A percentile compares a stretch with the other conserved stretches of the same genome.
Evolutionary conservation across 192 early-diverging fungal genomes (phyloP).

Genomic region (Podila epicladia): DNA sequence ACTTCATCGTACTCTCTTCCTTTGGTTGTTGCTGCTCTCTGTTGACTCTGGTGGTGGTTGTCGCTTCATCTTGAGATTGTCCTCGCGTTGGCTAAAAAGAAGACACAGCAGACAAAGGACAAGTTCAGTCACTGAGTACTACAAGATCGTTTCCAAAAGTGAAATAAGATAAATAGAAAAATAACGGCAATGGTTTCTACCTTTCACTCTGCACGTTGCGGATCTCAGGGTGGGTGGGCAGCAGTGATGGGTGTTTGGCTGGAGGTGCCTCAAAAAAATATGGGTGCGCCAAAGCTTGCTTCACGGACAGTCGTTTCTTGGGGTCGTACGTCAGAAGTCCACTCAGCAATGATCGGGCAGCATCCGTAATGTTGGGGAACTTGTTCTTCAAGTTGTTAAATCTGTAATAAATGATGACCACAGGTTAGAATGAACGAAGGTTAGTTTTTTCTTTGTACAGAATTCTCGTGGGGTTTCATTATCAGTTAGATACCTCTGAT

Average conservation of each 20-base stretch:
- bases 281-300: constrained; percentile 72
- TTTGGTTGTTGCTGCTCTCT: constrained; percentile 26
- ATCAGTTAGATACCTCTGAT: constrained; percentile 52
- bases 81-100: constrained; percentile 19
- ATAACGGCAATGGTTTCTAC: background rate
- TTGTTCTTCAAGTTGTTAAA: constrained; percentile 67
- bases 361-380: constrained; percentile 61
- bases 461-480: background rate
- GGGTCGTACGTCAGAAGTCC: constrained; percentile 83
- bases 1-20: constrained; percentile 27
- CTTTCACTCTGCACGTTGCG: constrained; percentile 53
- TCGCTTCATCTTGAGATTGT: constrained; percentile 39
- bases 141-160: background rate
- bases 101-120: background rate
- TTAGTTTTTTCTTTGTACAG: too few species aligned
- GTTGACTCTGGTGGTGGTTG: constrained; percentile 29
- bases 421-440: background rate
- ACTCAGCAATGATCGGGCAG: constrained; percentile 69
- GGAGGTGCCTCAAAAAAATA: constrained; percentile 83
- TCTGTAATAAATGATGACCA: constrained; percentile 17
- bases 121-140: background rate
- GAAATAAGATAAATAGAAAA: too few species aligned
- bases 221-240: constrained; percentile 67
- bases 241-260: constrained; percentile 56
- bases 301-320: constrained; percentile 67